Percentiles rank a stretch among this genome's conserved stretches.
Evolutionary conservation across 2,329 filamentous ascomycete species (phyloP).

Genomic region (Ustilaginoidea virens): DNA sequence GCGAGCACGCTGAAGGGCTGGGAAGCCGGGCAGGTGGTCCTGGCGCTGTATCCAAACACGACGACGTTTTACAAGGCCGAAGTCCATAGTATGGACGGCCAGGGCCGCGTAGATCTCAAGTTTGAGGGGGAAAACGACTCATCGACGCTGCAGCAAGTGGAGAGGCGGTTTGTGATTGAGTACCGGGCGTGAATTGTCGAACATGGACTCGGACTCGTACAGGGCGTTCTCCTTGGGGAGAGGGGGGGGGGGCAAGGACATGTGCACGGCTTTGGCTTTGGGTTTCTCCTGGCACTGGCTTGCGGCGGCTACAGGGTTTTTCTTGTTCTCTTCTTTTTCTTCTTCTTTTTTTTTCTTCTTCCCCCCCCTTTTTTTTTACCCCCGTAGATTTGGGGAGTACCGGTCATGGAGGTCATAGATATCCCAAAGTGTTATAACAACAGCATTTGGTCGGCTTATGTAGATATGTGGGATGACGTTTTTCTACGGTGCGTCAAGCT

Average conservation of each 20-base stretch:
- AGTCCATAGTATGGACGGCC: constrained; percentile 52
- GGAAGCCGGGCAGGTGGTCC: constrained; percentile 53
- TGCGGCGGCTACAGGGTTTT: no score
- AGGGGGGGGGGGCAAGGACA: no score
- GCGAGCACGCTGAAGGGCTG: constrained; percentile 40
- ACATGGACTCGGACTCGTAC: background rate
- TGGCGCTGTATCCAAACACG: constrained; percentile 69
- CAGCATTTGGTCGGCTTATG: no score
- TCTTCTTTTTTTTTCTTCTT: background rate
- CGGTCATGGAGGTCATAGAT: no score
- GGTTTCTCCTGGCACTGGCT: no score
- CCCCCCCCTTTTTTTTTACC: background rate
- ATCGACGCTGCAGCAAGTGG: constrained; percentile 60
- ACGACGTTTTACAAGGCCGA: constrained; percentile 78
- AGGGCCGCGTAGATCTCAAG: constrained; percentile 45
- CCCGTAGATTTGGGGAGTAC: no score
- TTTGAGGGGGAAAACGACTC: constrained; percentile 69
- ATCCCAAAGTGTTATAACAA: no score
- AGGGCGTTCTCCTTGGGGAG: no score
- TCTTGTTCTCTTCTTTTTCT: background rate
- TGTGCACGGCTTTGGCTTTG: no score
- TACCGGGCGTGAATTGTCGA: constrained; percentile 29
- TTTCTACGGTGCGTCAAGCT: no score
- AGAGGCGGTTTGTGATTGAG: constrained; percentile 62
- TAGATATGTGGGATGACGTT: no score